Percentiles rank a stretch among this genome's conserved stretches.
Evolutionary conservation across 169 alveolate species (phyloP).

Genomic region (Cryptosporidium sp.): DNA sequence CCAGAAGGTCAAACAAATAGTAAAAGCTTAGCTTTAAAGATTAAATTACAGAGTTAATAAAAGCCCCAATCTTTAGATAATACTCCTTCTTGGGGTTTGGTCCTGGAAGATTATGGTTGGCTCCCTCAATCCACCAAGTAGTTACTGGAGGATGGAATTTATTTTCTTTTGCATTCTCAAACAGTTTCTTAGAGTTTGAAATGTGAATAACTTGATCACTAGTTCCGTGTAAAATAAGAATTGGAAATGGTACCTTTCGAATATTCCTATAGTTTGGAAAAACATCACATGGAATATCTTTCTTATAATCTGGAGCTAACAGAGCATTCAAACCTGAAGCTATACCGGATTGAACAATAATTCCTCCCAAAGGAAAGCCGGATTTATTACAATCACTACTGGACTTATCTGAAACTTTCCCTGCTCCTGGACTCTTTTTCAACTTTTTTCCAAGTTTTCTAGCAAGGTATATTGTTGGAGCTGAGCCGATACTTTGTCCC

Average conservation of each 20-base stretch:
- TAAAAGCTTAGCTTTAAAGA: neutral
- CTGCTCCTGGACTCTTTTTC: neutral
- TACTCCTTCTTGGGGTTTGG: conserved; percentile 59
- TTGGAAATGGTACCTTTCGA: conserved; percentile 52
- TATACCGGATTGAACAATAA: conserved; percentile 64
- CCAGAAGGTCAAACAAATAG: neutral
- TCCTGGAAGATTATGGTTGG: conserved; percentile 58
- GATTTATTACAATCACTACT: neutral
- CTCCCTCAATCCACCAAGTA: conserved; percentile 75
- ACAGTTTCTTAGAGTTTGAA: conserved; percentile 34
- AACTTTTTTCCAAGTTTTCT: conserved; percentile 8
- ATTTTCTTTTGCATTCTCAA: conserved; percentile 44
- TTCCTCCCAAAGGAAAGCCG: conserved; percentile 40
- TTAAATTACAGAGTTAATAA: conserved; percentile 34
- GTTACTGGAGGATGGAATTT: conserved; percentile 42
- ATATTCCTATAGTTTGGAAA: conserved; percentile 37
- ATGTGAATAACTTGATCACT: conserved; percentile 58
- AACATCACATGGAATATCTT: conserved; percentile 33
- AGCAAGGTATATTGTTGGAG: conserved; percentile 58
- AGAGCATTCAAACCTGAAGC: conserved; percentile 72
- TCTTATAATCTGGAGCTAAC: conserved; percentile 45
- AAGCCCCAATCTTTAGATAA: conserved; percentile 31
- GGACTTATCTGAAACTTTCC: neutral
- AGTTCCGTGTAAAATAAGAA: conserved; percentile 50
- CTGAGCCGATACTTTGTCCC: conserved; percentile 75